Conservation (phyloP, 2,329 filamentous ascomycete species). For the Verticillium alfalfae region DNA sequence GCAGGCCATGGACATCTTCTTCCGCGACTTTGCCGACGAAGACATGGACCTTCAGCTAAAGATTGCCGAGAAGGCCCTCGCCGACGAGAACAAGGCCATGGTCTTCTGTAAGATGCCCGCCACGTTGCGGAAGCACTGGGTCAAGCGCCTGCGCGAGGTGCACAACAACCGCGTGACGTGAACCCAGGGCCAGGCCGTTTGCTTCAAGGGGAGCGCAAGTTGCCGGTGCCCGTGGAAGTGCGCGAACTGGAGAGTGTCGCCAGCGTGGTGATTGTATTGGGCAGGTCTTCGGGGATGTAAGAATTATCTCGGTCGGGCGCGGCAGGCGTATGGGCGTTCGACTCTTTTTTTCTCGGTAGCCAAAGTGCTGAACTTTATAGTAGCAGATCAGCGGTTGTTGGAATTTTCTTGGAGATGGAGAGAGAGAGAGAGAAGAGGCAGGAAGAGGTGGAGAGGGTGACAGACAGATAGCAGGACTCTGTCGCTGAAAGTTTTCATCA, state of each 20-base stretch:
- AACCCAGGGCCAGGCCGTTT: not conserved
- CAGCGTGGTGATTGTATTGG: not conserved
- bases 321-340: not conserved
- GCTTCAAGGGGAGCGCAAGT: not conserved
- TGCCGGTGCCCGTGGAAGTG: not conserved
- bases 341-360: not conserved
- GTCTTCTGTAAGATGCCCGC: conserved; percentile 58
- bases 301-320: not conserved
- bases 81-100: conserved; percentile 56
- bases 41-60: conserved; percentile 54
- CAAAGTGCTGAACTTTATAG: not conserved
- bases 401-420: not conserved
- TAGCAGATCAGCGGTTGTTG: not conserved
- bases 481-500: not conserved
- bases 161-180: conserved; percentile 28
- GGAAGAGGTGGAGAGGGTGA: too few relatives aligned
- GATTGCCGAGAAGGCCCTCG: conserved; percentile 52
- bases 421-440: not conserved
- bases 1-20: conserved; percentile 54
- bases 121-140: conserved; percentile 48
- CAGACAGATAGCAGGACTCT: not conserved
- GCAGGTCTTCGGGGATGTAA: not conserved
- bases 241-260: not conserved
- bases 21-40: conserved; percentile 51
- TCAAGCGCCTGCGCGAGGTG: conserved; percentile 44